Conservation (phyloP, 1,139 yeast species). For the Yamadazyma taylorii region DNA sequence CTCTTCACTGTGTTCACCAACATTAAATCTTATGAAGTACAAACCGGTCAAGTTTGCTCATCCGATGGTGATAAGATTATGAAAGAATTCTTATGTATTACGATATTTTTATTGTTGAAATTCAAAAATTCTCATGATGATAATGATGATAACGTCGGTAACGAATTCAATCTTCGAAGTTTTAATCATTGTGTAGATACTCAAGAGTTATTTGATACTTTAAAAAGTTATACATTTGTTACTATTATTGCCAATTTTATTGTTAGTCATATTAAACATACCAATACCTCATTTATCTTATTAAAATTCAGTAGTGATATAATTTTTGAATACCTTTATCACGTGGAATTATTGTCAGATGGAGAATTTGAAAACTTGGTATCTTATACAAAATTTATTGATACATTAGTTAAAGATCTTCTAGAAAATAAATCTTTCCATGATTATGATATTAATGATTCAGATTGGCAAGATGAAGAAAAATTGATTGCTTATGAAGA, state of each 20-base stretch:
- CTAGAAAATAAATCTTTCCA: slow-evolving; percentile 50
- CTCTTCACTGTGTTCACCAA: slow-evolving; percentile 32
- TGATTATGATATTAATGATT: slow-evolving; percentile 34
- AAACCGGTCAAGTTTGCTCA: slow-evolving; percentile 8
- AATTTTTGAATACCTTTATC: slow-evolving; percentile 44
- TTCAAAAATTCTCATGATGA: slow-evolving; percentile 25
- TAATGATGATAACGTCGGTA: too few species aligned
- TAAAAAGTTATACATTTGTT: slow-evolving; percentile 46
- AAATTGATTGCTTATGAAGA: slow-evolving; percentile 66
- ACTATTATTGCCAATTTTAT: slow-evolving; percentile 45
- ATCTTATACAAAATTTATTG: slow-evolving; percentile 27
- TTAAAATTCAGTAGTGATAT: slow-evolving; percentile 44
- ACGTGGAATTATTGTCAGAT: slow-evolving; percentile 35
- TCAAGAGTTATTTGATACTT: slow-evolving; percentile 24
- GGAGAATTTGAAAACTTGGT: slow-evolving; percentile 34
- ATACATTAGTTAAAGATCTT: slow-evolving; percentile 49
- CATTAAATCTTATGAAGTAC: slow-evolving; percentile 15
- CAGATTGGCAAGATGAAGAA: slow-evolving; percentile 55
- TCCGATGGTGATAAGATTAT: slow-evolving; percentile 15
- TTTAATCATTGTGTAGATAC: slow-evolving; percentile 16
- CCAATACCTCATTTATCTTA: slow-evolving; percentile 30
- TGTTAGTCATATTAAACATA: slow-evolving; percentile 26
- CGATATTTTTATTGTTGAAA: slow-evolving; percentile 35
- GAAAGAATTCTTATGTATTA: slow-evolving; percentile 40
- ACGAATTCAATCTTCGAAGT: slow-evolving; percentile 6